Percentiles rank a stretch among this genome's conserved stretches.
Conservation (phyloP, 2,329 filamentous ascomycete species). For the Aspergillus fischeri region DNA sequence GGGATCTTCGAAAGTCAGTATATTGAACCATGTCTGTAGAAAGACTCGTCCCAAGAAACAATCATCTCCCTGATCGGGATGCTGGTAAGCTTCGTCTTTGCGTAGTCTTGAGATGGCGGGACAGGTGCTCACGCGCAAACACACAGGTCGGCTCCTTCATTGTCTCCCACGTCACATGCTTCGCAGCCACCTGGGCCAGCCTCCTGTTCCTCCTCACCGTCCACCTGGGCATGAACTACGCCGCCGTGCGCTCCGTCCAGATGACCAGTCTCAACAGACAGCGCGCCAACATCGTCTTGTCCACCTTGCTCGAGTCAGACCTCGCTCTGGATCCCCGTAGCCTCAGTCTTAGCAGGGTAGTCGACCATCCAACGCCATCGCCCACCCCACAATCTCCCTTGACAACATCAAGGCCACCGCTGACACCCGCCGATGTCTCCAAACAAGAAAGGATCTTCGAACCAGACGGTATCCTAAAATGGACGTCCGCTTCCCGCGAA, state of each 20-base stretch:
- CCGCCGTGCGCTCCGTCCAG: conserved; percentile 76
- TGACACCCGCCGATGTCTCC: conserved; percentile 64
- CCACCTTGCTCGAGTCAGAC: conserved; percentile 47
- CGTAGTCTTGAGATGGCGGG: background rate
- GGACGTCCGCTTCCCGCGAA: conserved; percentile 27
- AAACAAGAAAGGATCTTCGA: conserved; percentile 56
- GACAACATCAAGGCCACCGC: conserved; percentile 17
- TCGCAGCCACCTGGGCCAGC: conserved; percentile 66
- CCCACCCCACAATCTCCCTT: background rate
- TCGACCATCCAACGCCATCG: background rate
- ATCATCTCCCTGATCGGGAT: conserved; percentile 86
- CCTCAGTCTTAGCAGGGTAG: background rate
- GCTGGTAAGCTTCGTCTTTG: conserved; percentile 49
- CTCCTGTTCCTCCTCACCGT: conserved; percentile 68
- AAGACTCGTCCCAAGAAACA: conserved; percentile 94
- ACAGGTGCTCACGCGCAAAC: background rate
- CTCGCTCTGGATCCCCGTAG: conserved; percentile 13
- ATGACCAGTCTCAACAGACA: conserved; percentile 85
- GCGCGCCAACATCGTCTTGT: conserved; percentile 73
- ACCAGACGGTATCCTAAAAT: conserved; percentile 62
- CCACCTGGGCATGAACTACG: conserved; percentile 82
- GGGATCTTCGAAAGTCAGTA: background rate
- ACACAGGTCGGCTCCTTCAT: conserved; percentile 68
- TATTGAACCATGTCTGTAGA: conserved; percentile 35
- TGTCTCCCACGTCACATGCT: conserved; percentile 69